These are phyloP conservation scores for Auricularia heimuer DNA, from an alignment of 768 basidiomycete species.

Conservation along the genomic window DNA sequence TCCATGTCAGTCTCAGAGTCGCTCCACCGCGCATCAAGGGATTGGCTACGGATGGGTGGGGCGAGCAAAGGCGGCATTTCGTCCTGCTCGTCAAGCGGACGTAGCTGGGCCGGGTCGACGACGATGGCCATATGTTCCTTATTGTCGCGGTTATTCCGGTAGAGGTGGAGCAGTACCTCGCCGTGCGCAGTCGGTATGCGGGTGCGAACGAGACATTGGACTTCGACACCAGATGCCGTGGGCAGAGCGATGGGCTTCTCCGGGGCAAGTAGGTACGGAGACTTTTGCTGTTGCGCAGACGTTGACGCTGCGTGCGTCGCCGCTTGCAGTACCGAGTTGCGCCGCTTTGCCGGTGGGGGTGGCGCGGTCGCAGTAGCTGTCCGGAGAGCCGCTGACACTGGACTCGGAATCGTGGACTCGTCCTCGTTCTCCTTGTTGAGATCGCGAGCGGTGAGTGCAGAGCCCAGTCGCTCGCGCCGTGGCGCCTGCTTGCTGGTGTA, in stretches of 20 bases:
- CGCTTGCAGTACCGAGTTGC: conserved; percentile 23
- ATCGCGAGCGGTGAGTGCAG: conserved; percentile 8
- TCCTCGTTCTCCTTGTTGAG: conserved; percentile 8
- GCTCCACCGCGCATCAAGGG: conserved; percentile 77
- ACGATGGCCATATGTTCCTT: conserved; percentile 98
- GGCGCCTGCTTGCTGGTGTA: conserved; percentile 74
- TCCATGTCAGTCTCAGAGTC: conserved; percentile 87
- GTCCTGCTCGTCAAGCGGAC: conserved; percentile 9
- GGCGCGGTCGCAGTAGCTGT: conserved; percentile 7
- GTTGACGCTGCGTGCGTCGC: conserved; percentile 16
- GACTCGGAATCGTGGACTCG: not conserved
- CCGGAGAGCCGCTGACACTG: not conserved
- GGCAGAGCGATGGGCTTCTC: conserved; percentile 3
- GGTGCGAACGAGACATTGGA: conserved; percentile 93
- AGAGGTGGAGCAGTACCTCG: conserved; percentile 84
- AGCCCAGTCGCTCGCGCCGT: conserved; percentile 45
- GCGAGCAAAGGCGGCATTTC: conserved; percentile 15
- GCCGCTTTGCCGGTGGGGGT: conserved; percentile 13
- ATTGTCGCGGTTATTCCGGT: conserved; percentile 83
- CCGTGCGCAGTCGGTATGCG: conserved; percentile 96
- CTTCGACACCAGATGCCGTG: conserved; percentile 35
- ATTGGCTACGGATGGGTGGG: conserved; percentile 65
- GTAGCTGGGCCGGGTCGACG: conserved; percentile 79
- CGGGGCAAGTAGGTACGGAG: conserved; percentile 2
- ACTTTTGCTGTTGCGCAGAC: not conserved